Base-by-base conservation (phyloP, 1,284 basidiomycete genomes). In the Phylloboletellus chloephorus region DNA sequence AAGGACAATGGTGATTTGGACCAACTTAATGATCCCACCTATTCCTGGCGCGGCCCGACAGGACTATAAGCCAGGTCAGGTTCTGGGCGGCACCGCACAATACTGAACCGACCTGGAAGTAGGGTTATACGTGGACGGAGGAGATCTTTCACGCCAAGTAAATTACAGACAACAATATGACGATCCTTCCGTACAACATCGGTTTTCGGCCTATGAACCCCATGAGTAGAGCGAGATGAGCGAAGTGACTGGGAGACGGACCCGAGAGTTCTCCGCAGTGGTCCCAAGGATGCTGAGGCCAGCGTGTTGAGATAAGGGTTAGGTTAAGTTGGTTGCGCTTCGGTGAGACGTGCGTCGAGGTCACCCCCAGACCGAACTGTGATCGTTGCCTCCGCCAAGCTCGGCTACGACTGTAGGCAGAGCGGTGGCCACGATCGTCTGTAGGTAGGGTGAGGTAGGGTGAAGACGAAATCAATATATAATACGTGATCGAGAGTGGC, bases 401-500 rank as follows among this genome's bases (percentile, higher is more conserved):
- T 67, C 52, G 3, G 50, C 46, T 20, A 61, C 62, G 36, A 67
- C 64, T 8, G 65, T 66, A 16, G 65, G 65, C 16, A 68, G 44
- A 15, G 67, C 66, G 29, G 62, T 67, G 1, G 63, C 56, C 24
- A 64, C 56, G 20, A 71, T 66, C 0, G 69, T 71, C 51, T 70
- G 52, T 11, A 15, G 21, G 7, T 12, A 15, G 21, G 13, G 31
- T 43, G 23, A 43, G 9, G 3, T 5, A 2, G 19, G 12, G 8
- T 7, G 15, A 20, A 20, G 6, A 15, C 3, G 8, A 28, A 4
- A 12, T 15, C 12, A 11, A 4, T 29, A 5, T 22, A 23, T 17
- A 52, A 39, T 43, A 74, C 77, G 63, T 79, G 76, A 52, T 79
- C 77, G 35, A 78, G 65, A 8, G 76, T 74, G 12, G 74, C 75